These are phyloP conservation scores for Mortierella sp. DNA, from an alignment of 371 early-diverging fungal genomes.

Conservation along the genomic window DNA sequence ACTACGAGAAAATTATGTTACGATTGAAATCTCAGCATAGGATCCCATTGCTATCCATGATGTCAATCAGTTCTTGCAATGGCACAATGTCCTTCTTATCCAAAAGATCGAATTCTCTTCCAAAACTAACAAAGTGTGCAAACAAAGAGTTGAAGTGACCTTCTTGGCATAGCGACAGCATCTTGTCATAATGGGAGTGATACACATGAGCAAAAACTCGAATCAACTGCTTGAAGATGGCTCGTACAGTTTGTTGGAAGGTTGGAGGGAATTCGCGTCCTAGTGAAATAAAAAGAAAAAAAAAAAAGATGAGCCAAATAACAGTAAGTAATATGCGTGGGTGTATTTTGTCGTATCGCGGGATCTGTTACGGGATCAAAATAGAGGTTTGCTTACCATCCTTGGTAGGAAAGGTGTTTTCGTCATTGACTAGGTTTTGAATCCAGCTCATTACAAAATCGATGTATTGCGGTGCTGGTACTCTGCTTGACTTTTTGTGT, in stretches of 20 bases:
- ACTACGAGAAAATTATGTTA: no score
- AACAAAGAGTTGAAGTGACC: slow-evolving; percentile 90
- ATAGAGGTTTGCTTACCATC: no score
- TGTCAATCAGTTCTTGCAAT: slow-evolving; percentile 70
- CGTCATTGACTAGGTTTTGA: slow-evolving; percentile 84
- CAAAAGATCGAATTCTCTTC: slow-evolving; percentile 83
- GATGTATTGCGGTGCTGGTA: slow-evolving; percentile 90
- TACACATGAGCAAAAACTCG: slow-evolving; percentile 93
- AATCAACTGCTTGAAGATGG: slow-evolving; percentile 84
- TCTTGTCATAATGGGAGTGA: slow-evolving; percentile 79
- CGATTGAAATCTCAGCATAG: no score
- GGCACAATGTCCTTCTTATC: slow-evolving; percentile 79
- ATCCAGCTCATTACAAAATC: slow-evolving; percentile 88
- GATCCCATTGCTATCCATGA: no score
- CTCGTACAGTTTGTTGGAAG: slow-evolving; percentile 67
- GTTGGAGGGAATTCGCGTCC: slow-evolving; percentile 43
- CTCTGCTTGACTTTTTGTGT: slow-evolving; percentile 77
- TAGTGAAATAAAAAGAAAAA: slow-evolving; percentile 63
- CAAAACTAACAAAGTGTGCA: slow-evolving; percentile 90
- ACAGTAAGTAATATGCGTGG: background rate
- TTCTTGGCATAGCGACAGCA: slow-evolving; percentile 80
- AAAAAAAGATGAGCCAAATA: background rate
- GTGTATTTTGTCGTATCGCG: background rate
- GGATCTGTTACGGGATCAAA: no score
- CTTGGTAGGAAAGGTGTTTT: slow-evolving; percentile 82